Percentiles rank a stretch among this genome's conserved stretches.
These are phyloP conservation scores for Penicillium sp. DNA, from an alignment of 2,329 filamentous ascomycete species.

Conservation along the genomic window DNA sequence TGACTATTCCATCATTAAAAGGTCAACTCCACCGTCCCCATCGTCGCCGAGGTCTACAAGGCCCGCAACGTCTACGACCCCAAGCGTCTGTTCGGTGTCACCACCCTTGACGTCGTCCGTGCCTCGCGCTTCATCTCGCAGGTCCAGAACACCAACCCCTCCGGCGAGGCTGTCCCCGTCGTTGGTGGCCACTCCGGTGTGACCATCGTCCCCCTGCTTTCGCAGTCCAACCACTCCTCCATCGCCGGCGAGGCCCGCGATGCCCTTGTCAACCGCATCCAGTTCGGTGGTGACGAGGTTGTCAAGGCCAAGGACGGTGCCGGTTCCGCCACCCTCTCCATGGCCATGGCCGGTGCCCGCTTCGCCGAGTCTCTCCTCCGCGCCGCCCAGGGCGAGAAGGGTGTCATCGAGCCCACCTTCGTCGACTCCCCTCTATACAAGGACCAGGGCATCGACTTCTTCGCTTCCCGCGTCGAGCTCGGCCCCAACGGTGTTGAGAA, in stretches of 20 bases:
- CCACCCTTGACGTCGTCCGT: conserved; percentile 97
- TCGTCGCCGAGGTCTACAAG: conserved; percentile 97
- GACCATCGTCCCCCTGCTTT: conserved; percentile 97
- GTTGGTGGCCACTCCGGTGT: conserved; percentile 96
- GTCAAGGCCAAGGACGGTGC: conserved; percentile 98
- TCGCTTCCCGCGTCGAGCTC: conserved; percentile 91
- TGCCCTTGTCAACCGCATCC: conserved; percentile 85
- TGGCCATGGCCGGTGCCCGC: conserved; percentile 89
- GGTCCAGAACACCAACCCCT: conserved; percentile 85
- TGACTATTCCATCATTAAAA: conserved; percentile 23
- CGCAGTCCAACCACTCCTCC: conserved; percentile 82
- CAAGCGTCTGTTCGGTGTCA: conserved; percentile 98
- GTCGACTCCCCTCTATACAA: conserved; percentile 98
- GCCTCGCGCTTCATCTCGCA: conserved; percentile 96
- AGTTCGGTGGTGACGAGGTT: conserved; percentile 98
- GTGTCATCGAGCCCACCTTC: conserved; percentile 92
- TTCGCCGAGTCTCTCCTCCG: conserved; percentile 91
- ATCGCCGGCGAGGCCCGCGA: conserved; percentile 72
- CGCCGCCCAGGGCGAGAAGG: conserved; percentile 89
- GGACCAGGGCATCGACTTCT: conserved; percentile 97
- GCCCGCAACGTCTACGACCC: conserved; percentile 93
- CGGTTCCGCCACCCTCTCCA: conserved; percentile 94
- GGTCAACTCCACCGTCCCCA: conserved; percentile 99
- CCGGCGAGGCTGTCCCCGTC: conserved; percentile 90
- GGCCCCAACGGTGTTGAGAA: conserved; percentile 94